A percentile compares a stretch with the other conserved stretches of the same genome.
Evolutionary conservation across 2,329 filamentous ascomycete species (phyloP).

Genomic region (Emmonsiellopsis sp.): DNA sequence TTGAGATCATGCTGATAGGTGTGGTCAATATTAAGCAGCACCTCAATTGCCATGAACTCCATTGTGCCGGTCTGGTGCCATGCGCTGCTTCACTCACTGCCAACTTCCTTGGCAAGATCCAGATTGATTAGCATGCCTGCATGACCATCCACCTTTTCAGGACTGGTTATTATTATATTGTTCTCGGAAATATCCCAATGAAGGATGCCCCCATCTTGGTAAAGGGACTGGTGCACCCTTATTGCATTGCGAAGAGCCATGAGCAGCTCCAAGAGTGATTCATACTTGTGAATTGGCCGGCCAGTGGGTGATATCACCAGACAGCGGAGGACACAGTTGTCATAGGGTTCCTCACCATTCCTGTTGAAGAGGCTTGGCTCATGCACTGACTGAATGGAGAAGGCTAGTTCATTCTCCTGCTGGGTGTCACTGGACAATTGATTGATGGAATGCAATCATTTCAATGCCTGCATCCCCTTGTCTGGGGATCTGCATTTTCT

Average conservation of each 20-base stretch:
- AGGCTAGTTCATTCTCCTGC: not conserved
- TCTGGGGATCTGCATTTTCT: not conserved
- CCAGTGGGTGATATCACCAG: slow-evolving; percentile 22
- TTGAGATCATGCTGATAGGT: too few relatives aligned
- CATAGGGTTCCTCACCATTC: slow-evolving; percentile 8
- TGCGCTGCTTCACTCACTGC: too few relatives aligned
- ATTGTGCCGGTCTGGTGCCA: too few relatives aligned
- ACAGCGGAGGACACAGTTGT: slow-evolving; percentile 20
- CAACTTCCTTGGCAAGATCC: too few relatives aligned
- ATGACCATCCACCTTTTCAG: not conserved
- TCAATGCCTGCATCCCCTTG: not conserved
- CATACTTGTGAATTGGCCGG: slow-evolving; percentile 18
- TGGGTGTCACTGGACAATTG: not conserved
- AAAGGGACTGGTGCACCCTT: slow-evolving; percentile 24
- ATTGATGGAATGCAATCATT: not conserved
- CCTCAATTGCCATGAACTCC: too few relatives aligned
- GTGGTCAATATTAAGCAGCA: too few relatives aligned
- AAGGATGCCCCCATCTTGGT: slow-evolving; percentile 23
- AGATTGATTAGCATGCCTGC: not conserved
- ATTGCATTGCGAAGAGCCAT: slow-evolving; percentile 25
- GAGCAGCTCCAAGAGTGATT: slow-evolving; percentile 23
- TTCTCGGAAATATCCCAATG: slow-evolving; percentile 27
- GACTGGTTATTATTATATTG: slow-evolving; percentile 27
- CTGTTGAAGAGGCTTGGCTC: not conserved
- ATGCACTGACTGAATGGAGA: not conserved